A percentile compares a stretch with the other conserved stretches of the same genome.
Evolutionary conservation across 352 stramenopile species (phyloP).

Genomic region (Globisporangium nodosum): DNA sequence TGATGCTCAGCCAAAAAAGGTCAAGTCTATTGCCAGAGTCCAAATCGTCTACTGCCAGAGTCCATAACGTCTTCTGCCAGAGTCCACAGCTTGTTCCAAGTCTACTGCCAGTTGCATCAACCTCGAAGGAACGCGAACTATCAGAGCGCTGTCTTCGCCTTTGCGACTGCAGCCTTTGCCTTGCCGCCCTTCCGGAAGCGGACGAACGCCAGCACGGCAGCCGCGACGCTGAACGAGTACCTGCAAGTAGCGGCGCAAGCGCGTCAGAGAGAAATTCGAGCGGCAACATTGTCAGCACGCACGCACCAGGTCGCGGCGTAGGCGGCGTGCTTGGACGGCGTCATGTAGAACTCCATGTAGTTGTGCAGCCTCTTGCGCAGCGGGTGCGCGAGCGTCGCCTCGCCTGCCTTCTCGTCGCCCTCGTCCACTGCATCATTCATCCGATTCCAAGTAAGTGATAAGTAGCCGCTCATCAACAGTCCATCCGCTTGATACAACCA

Average conservation of each 20-base stretch:
- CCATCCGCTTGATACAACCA: not conserved
- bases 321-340: slow-evolving; percentile 75
- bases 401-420: slow-evolving; percentile 12
- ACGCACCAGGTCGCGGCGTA: slow-evolving; percentile 81
- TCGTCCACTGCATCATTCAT: slow-evolving; percentile 24
- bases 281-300: not conserved
- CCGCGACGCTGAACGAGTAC: slow-evolving; percentile 77
- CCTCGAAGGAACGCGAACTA: not conserved
- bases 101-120: not conserved
- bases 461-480: not conserved
- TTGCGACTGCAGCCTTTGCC: not conserved
- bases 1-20: no score
- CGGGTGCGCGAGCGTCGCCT: slow-evolving; percentile 45
- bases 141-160: not conserved
- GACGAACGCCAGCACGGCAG: slow-evolving; percentile 60
- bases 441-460: not conserved
- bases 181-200: slow-evolving; percentile 54
- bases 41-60: no score
- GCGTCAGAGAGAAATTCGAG: not conserved
- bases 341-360: slow-evolving; percentile 89
- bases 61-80: no score
- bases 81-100: no score
- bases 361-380: slow-evolving; percentile 72
- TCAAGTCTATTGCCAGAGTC: no score
- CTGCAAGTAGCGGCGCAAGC: slow-evolving; percentile 13